Evolutionary conservation across 441 rosid species (phyloP).

Genomic region (Eutrema salsugineum): DNA sequence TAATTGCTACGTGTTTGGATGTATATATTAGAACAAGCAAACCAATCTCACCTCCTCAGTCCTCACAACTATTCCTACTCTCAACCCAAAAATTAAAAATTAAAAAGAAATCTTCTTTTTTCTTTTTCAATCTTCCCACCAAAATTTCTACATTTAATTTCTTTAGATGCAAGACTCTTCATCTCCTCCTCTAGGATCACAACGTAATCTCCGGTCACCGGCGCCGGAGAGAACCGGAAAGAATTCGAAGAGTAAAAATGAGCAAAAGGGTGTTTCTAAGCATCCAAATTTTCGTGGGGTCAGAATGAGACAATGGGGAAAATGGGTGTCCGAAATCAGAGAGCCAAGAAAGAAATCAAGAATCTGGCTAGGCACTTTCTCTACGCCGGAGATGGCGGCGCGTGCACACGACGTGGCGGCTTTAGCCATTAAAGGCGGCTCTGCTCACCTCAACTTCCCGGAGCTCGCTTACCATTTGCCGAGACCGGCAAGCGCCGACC

Average conservation of each 20-base stretch:
- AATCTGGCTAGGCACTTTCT: slow-evolving; percentile 63
- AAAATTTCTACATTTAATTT: not conserved
- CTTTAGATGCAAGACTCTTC: slow-evolving; percentile 27
- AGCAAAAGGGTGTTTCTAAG: slow-evolving; percentile 17
- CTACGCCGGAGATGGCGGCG: slow-evolving; percentile 87
- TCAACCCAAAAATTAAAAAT: slow-evolving; percentile 5
- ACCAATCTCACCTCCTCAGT: slow-evolving; percentile 10
- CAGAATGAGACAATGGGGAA: slow-evolving; percentile 71
- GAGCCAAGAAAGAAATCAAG: slow-evolving; percentile 68
- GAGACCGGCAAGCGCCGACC: slow-evolving; percentile 49
- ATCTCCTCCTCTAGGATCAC: not conserved
- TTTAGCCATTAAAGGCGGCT: slow-evolving; percentile 52
- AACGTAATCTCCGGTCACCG: slow-evolving; percentile 24
- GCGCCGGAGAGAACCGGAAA: slow-evolving; percentile 7
- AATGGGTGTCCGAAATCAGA: slow-evolving; percentile 74
- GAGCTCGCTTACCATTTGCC: slow-evolving; percentile 49
- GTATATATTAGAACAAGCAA: slow-evolving; percentile 26
- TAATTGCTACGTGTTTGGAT: slow-evolving; percentile 21
- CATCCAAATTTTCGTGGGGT: slow-evolving; percentile 57
- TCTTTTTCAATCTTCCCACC: not conserved
- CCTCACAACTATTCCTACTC: slow-evolving; percentile 14
- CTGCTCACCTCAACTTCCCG: slow-evolving; percentile 63
- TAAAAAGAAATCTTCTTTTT: not conserved
- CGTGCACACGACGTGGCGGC: slow-evolving; percentile 87
- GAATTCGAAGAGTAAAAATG: slow-evolving; percentile 3